These are phyloP conservation scores for Paecilomyces fulvus DNA, from an alignment of 2,329 filamentous ascomycete species.

Conservation along the genomic window DNA sequence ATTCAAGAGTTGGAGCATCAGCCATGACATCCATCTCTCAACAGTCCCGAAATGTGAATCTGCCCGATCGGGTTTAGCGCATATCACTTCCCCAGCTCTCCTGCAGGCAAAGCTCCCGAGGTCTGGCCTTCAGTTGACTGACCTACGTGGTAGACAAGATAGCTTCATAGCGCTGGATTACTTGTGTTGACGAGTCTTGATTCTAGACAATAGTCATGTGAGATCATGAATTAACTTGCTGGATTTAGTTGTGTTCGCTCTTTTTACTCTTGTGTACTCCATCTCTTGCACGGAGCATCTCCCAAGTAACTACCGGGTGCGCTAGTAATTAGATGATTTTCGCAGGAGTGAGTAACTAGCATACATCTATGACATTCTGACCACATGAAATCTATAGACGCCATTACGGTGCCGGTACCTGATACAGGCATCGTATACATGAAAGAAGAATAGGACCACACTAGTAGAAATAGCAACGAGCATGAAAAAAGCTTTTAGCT, in stretches of 20 bases:
- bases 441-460: not conserved
- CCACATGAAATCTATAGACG: not conserved
- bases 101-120: not conserved
- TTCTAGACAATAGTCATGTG: not conserved
- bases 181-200: not conserved
- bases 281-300: not conserved
- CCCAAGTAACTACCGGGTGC: not conserved
- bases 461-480: not conserved
- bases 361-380: not conserved
- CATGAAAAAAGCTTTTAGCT: not conserved
- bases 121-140: not conserved
- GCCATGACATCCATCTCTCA: slow-evolving; percentile 15
- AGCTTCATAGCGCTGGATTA: not conserved
- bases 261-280: not conserved
- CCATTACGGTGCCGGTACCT: not conserved
- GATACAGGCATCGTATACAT: not conserved
- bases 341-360: not conserved
- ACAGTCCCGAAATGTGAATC: slow-evolving; percentile 14
- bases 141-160: not conserved
- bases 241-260: not conserved
- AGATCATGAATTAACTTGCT: not conserved
- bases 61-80: slow-evolving; percentile 16
- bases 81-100: not conserved
- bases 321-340: not conserved
- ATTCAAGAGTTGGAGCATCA: slow-evolving; percentile 11